Base-by-base conservation (phyloP, 202 grass and related monocot genomes). In the Setaria viridis region DNA sequence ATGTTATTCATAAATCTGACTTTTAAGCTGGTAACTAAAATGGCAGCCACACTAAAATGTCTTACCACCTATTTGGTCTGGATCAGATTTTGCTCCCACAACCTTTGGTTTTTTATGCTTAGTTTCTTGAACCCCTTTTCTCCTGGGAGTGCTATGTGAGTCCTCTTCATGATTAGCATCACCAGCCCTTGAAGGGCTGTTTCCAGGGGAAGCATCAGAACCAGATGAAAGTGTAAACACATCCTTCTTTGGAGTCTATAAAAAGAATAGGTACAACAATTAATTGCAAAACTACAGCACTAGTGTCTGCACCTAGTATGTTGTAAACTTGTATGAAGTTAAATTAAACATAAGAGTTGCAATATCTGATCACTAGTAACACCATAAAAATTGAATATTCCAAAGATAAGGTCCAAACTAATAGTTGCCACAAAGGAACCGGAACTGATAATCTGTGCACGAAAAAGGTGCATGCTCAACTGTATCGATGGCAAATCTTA, bases 171-270 rank as follows among this genome's bases (percentile, higher is more conserved):
- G 65, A 43, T 39, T 49, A 48, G 80, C 55, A 46, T 82, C 76
- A 80, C 20, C 80, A 78, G 87, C 71, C 81, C 86, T 84, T 67
- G 67, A 87, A 70, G 87, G 87, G 70, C 77, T 89, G 2, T 78
- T 91, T 72, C 81, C 85, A 65, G 65, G 75, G 7, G 87, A 93
- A 46, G 88, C 86, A 54, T 91, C 84, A 82, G 94, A 97, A 79
- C 21, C 87, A 59, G 85, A 92, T 76, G 85, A 86, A 75, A 87
- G 63, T 79, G 83, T 75, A 70, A 87, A 79, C 58, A 85, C 68
- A 66, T 86, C 80, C 65, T 81, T 89, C 46, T 80, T 89, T 72
- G 85, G 87, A 57, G 90, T 78, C 95, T 97, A 75, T 69, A 70
- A 68, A 59, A 79, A 73, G 73, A 9, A 49, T 49, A 49, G 30